Percentiles rank a stretch among this genome's conserved stretches.
Conservation (phyloP, 371 early-diverging fungal genomes). For the Amoeboradix gromovi region DNA sequence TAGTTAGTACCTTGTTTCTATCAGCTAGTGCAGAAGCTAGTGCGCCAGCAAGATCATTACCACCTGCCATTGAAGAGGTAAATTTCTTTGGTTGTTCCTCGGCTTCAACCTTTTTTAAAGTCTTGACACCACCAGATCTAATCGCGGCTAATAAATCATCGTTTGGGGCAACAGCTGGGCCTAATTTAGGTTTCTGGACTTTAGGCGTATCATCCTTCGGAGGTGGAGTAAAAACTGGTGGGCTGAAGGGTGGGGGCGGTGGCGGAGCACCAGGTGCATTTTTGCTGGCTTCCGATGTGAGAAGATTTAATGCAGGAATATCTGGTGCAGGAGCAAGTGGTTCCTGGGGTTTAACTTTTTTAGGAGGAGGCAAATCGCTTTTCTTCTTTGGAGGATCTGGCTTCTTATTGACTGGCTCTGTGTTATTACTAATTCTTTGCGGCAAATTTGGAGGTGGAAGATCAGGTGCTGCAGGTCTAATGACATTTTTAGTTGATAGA, state of each 20-base stretch:
- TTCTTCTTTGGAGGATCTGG: not conserved
- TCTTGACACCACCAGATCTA: not conserved
- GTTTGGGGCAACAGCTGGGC: not conserved
- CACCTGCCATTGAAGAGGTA: not conserved
- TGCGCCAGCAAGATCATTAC: constrained; percentile 2
- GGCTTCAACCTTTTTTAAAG: not conserved
- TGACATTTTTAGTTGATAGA: not conserved
- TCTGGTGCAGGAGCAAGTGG: not conserved
- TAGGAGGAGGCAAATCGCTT: not conserved
- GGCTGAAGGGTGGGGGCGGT: not conserved
- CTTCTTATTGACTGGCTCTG: not conserved
- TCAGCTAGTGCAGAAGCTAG: constrained; percentile 2
- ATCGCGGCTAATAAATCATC: not conserved
- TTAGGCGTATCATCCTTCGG: not conserved
- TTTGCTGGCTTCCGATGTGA: not conserved
- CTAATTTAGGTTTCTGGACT: not conserved
- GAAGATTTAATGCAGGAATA: not conserved
- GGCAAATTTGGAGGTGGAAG: not conserved
- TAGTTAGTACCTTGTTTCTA: constrained; percentile 1
- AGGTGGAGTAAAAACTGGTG: not conserved
- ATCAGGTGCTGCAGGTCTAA: not conserved
- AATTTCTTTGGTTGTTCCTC: not conserved
- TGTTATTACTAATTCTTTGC: not conserved
- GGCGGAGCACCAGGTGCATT: constrained; percentile 1
- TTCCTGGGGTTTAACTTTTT: not conserved